Conservation (phyloP, 2,329 filamentous ascomycete species). For the Fonsecaea erecta region DNA sequence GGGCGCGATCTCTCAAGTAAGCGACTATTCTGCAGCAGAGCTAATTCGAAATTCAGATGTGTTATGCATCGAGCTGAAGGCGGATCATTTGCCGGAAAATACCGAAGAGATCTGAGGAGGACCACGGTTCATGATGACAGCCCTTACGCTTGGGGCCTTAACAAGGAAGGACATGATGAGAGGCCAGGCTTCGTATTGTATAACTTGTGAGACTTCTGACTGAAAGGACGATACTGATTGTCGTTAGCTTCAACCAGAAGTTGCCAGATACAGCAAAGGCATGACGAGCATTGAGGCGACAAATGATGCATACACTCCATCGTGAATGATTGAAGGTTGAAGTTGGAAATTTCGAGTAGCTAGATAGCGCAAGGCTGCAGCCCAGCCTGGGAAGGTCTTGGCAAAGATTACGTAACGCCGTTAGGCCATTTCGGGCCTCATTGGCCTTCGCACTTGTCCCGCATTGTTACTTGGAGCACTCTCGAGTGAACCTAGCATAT, state of each 20-base stretch:
- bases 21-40: neutral
- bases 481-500: neutral
- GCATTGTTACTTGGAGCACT: neutral
- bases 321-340: neutral
- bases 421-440: neutral
- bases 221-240: slow-evolving; percentile 2
- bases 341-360: neutral
- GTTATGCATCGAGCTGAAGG: slow-evolving; percentile 59
- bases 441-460: slow-evolving; percentile 9
- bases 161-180: slow-evolving; percentile 41
- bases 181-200: slow-evolving; percentile 39
- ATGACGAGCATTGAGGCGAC: neutral
- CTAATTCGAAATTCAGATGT: slow-evolving; percentile 43
- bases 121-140: slow-evolving; percentile 61
- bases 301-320: neutral
- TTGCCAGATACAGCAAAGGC: neutral
- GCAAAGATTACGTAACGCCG: slow-evolving; percentile 8
- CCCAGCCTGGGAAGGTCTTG: slow-evolving; percentile 1
- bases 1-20: neutral
- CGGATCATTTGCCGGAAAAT: slow-evolving; percentile 56
- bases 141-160: slow-evolving; percentile 51
- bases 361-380: slow-evolving; percentile 7
- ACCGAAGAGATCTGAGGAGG: slow-evolving; percentile 59
- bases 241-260: slow-evolving; percentile 8
- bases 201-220: slow-evolving; percentile 14